Evolutionary conservation across 192 early-diverging fungal genomes (phyloP), one percentile per base, ranked within the genome.

Genomic region (Backusella tuberculispora): DNA sequence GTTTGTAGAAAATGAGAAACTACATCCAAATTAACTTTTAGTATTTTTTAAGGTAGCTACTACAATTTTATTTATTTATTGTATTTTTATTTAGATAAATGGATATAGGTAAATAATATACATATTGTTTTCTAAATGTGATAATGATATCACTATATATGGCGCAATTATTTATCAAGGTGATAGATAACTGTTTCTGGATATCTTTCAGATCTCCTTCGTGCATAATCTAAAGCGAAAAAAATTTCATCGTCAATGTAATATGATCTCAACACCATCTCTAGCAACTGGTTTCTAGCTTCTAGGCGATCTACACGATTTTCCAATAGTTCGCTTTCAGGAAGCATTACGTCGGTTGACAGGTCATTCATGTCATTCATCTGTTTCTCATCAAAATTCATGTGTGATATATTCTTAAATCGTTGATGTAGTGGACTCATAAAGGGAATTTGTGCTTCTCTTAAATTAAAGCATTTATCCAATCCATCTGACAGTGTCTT

Each of bases 161-260:
- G 2, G 0, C 29, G 2, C 29, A 2, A 34, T 34, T 34, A 34
- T 34, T 34, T 34, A 34, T 34, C 29, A 34, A 34, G 2, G 29
- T 34, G 29, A 34, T 34, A 34, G 29, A 43, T 10, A 1, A 60
- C 3, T 24, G 21, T 60, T 60, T 24, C 10, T 24, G 10, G 9
- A 10, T 60, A 60, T 60, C 10, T 5, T 1, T 10, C 21, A 26
- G 53, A 12, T 26, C 24, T 60, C 8, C 53, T 60, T 24, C 53
- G 21, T 24, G 53, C 53, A 26, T 24, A 60, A 12, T 60, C 53
- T 12, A 67, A 67, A 12, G 37, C 66, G 0, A 8, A 17, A 67
- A 67, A 67, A 21, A 67, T 19, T 9, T 67, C 41, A 43, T 67
- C 66, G 21, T 67, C 41, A 5, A 67, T 67, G 19, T 67, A 67